A percentile compares a stretch with the other conserved stretches of the same genome.
phyloP scores from a whole-genome alignment of 1,139 yeast species.

The Geotrichum restrictum region DNA sequence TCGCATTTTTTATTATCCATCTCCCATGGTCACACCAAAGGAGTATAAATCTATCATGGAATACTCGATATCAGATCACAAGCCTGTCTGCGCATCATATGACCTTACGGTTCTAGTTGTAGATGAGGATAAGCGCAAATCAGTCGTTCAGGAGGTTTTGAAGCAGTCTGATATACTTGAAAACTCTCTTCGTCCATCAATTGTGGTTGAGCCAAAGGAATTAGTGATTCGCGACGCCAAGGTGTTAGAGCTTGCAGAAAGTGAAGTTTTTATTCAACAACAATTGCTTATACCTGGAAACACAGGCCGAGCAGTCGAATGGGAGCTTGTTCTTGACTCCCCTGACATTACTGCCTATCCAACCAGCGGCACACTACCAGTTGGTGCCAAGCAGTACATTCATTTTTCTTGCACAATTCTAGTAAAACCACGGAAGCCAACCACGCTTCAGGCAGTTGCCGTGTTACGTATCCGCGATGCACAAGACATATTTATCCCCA shows the following conservation, averaged over 20 bases:
- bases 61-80: conserved; percentile 63
- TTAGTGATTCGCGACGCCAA: conserved; percentile 22
- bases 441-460: conserved; percentile 29
- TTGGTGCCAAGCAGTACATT: conserved; percentile 30
- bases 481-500: conserved; percentile 38
- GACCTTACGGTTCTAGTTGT: conserved; percentile 47
- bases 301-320: conserved; percentile 20
- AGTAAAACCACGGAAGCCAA: conserved; percentile 20
- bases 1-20: conserved; percentile 46
- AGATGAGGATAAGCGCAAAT: conserved; percentile 43
- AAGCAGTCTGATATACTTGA: conserved; percentile 44
- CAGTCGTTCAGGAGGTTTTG: conserved; percentile 39
- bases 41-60: conserved; percentile 29
- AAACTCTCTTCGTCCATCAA: conserved; percentile 43
- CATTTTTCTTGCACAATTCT: conserved; percentile 20
- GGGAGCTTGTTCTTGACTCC: conserved; percentile 23
- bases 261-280: conserved; percentile 17
- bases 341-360: conserved; percentile 25
- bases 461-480: conserved; percentile 33
- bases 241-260: conserved; percentile 24
- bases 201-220: conserved; percentile 36
- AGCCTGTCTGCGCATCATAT: conserved; percentile 62
- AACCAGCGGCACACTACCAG: conserved; percentile 29
- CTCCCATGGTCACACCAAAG: conserved; percentile 20
- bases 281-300: conserved; percentile 11